Evolutionary conservation across 2,329 filamentous ascomycete genomes (phyloP), one percentile per base, ranked within the genome.

Genomic region (Aureobasidium sp.): DNA sequence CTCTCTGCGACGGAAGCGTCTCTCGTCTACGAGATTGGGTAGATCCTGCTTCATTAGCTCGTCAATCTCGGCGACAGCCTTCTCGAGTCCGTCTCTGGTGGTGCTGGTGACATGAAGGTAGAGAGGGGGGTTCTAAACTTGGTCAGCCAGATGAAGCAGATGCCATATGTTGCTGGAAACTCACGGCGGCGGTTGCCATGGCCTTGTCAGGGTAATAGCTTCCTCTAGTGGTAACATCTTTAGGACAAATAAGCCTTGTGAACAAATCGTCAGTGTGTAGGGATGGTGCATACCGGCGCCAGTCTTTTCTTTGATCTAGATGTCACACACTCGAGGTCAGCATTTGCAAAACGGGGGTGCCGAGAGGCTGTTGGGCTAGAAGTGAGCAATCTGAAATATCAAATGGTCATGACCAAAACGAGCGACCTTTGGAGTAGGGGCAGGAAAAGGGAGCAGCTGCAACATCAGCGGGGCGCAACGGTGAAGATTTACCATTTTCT

Each of bases 301-400:
- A 87, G 93, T 97, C 73, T 97, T 91, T 81, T 97, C 93, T 88
- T 96, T 96, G 73, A 99, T 99, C 94, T 99, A 92, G 71, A 89
- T 89, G 78, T 85, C 86, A 94, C 84, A 86, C 82, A 87, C 78
- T 78, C 79, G 82, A 87, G 85, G 92, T 97, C 86, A 97, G 92
- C 91, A 94, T 85, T 86, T 90, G 89, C 85, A 87, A 90, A 85
- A 85, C 85, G 87, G 84, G 82, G 63, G 69, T 68, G 67, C 62
- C 66, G 65, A 53, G 70, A 70, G 71, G 70, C 70, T 70, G 72
- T 70, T 69, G 65, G 67, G 66, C 69, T 70, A 72, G 71, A 73
- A 72, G 78, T 80, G 76, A 81, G 78, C 77, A 77, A 63, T 67
- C 54, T 47, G 40, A 24, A 72, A 70, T 73, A 69, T 69, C 67